These are phyloP conservation scores for Meira nashicola DNA, from an alignment of 1,284 basidiomycete species.

Conservation along the genomic window DNA sequence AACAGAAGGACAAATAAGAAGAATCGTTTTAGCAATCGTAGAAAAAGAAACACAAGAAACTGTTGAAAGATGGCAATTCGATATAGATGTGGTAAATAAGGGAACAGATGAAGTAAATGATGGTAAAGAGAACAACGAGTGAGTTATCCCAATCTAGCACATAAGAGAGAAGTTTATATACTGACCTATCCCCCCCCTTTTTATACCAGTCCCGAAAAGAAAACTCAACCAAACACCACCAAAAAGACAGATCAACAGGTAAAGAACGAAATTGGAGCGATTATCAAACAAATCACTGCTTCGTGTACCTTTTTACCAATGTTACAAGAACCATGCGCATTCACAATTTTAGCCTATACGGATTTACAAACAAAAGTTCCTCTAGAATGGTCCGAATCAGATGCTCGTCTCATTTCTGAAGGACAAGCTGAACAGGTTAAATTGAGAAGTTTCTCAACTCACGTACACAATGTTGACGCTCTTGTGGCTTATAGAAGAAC, in stretches of 20 bases:
- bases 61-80: slow-evolving; percentile 96
- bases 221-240: slow-evolving; percentile 13
- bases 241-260: slow-evolving; percentile 77
- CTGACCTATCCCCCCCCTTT: not conserved
- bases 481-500: slow-evolving; percentile 55
- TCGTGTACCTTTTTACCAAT: slow-evolving; percentile 92
- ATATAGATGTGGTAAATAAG: slow-evolving; percentile 67
- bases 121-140: slow-evolving; percentile 14
- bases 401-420: slow-evolving; percentile 88
- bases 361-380: slow-evolving; percentile 68
- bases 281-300: slow-evolving; percentile 96
- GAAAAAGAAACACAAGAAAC: slow-evolving; percentile 86
- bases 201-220: not conserved
- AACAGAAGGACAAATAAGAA: slow-evolving; percentile 77
- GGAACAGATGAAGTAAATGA: slow-evolving; percentile 22
- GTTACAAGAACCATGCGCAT: slow-evolving; percentile 78
- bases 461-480: slow-evolving; percentile 54
- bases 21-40: slow-evolving; percentile 91
- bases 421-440: slow-evolving; percentile 92
- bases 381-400: slow-evolving; percentile 87
- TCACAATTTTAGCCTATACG: slow-evolving; percentile 91
- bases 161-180: too few species aligned
- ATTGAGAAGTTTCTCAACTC: slow-evolving; percentile 54
- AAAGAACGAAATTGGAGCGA: slow-evolving; percentile 92
- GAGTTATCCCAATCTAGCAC: slow-evolving; percentile 2